A percentile compares a stretch with the other conserved stretches of the same genome.
Evolutionary conservation across 1,139 yeast genomes (phyloP).

Genomic region (Taphrina wiesneri): DNA sequence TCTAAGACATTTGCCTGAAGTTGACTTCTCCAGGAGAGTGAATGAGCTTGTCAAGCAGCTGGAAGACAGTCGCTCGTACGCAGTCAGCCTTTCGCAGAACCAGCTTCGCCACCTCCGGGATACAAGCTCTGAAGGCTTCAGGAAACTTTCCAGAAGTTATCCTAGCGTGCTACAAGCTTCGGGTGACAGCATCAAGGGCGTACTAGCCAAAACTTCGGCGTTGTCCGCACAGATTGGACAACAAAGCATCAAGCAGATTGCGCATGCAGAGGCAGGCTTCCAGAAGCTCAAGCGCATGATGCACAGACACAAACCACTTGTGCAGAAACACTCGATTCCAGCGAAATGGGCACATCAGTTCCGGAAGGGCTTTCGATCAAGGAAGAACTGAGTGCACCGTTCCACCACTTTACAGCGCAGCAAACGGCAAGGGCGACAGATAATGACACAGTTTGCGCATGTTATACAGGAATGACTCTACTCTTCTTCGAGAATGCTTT

Average conservation of each 20-base stretch:
- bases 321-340: background rate
- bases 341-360: background rate
- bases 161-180: background rate
- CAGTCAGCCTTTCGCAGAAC: background rate
- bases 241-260: background rate
- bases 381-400: background rate
- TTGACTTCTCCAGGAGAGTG: background rate
- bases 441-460: background rate
- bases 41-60: background rate
- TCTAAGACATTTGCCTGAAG: constrained; percentile 6
- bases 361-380: background rate
- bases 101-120: constrained; percentile 1
- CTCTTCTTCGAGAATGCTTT: no score
- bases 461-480: no score
- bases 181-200: background rate
- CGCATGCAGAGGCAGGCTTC: background rate
- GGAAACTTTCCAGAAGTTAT: background rate
- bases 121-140: background rate
- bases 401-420: background rate
- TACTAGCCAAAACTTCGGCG: background rate
- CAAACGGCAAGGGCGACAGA: background rate
- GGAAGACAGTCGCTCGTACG: constrained; percentile 8
- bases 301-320: background rate
- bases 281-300: constrained; percentile 6
- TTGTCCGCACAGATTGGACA: background rate